Conservation (phyloP, 139 green algal species). For the Medakamo hakoo region DNA sequence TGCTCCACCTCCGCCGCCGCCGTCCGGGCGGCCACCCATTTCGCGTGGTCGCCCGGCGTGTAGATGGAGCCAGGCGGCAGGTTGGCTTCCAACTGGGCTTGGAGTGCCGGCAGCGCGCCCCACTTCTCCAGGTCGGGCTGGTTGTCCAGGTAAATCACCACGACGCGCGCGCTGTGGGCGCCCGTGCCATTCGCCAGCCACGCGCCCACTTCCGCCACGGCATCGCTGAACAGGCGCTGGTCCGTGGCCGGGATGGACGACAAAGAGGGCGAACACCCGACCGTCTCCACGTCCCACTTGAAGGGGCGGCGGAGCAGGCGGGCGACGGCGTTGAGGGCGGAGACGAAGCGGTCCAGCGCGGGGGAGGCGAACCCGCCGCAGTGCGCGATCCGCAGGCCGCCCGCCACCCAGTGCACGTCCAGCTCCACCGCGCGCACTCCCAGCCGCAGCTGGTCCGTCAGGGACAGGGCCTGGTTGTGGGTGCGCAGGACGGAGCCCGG, state of each 20-base stretch:
- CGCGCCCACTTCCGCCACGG: constrained; percentile 29
- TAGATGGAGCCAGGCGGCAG: background rate
- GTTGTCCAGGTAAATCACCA: constrained; percentile 50
- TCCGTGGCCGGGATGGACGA: constrained; percentile 39
- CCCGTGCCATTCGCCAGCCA: constrained; percentile 38
- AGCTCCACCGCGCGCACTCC: constrained; percentile 54
- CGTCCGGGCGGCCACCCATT: background rate
- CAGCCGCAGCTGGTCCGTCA: constrained; percentile 60
- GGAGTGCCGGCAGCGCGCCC: constrained; percentile 8
- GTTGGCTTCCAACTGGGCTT: background rate
- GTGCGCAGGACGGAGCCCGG: constrained; percentile 24
- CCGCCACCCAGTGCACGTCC: constrained; percentile 57
- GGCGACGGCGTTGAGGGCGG: constrained; percentile 34
- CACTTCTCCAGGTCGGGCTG: constrained; percentile 35
- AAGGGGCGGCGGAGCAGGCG: constrained; percentile 31
- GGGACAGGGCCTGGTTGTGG: constrained; percentile 49
- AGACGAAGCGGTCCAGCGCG: constrained; percentile 35
- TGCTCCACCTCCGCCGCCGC: background rate
- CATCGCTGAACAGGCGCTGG: constrained; percentile 32
- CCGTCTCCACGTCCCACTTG: constrained; percentile 54
- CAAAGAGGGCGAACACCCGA: constrained; percentile 51
- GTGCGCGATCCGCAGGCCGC: constrained; percentile 46
- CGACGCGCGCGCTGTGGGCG: too few relatives aligned
- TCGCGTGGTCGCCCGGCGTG: background rate
- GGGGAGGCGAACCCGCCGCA: constrained; percentile 48